Evolutionary conservation across 2,329 filamentous ascomycete species (phyloP).

Genomic region (Penicillium oxalicum): DNA sequence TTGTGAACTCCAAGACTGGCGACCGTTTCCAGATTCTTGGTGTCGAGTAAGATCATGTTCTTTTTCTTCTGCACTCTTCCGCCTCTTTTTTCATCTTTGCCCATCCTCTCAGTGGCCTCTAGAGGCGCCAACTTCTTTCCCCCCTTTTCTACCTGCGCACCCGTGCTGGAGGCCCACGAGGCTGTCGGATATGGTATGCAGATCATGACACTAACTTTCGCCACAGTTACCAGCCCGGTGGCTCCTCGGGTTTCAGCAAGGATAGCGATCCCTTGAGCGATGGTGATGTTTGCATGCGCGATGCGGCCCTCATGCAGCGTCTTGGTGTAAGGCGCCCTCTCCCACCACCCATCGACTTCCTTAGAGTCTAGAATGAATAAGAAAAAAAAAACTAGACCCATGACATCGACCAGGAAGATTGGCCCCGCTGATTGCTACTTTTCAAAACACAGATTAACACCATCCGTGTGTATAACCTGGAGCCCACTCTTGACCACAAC

Average conservation of each 20-base stretch:
- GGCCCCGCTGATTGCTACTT: neutral
- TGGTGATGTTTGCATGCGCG: slow-evolving; percentile 53
- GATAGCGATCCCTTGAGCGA: slow-evolving; percentile 53
- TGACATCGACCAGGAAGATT: no score
- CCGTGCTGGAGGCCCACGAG: neutral
- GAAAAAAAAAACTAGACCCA: neutral
- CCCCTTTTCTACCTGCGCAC: neutral
- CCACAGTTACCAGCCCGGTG: slow-evolving; percentile 56
- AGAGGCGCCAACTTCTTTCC: neutral
- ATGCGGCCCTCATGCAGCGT: slow-evolving; percentile 58
- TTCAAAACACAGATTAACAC: slow-evolving; percentile 49
- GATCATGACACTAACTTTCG: slow-evolving; percentile 6
- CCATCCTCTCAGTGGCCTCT: neutral
- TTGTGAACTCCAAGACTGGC: slow-evolving; percentile 53
- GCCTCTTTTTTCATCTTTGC: neutral
- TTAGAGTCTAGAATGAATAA: no score
- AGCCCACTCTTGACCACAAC: slow-evolving; percentile 55
- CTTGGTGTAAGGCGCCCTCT: slow-evolving; percentile 45
- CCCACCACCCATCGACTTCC: no score
- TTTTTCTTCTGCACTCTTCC: neutral
- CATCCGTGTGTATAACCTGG: slow-evolving; percentile 60
- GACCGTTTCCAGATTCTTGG: slow-evolving; percentile 58
- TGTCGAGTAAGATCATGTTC: slow-evolving; percentile 46
- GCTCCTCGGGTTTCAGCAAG: slow-evolving; percentile 52
- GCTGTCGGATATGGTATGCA: no score